A percentile compares a stretch with the other conserved stretches of the same genome.
These are phyloP conservation scores for Gossypium sturtianum DNA, from an alignment of 345 rosid genomes.

Conservation along the genomic window DNA sequence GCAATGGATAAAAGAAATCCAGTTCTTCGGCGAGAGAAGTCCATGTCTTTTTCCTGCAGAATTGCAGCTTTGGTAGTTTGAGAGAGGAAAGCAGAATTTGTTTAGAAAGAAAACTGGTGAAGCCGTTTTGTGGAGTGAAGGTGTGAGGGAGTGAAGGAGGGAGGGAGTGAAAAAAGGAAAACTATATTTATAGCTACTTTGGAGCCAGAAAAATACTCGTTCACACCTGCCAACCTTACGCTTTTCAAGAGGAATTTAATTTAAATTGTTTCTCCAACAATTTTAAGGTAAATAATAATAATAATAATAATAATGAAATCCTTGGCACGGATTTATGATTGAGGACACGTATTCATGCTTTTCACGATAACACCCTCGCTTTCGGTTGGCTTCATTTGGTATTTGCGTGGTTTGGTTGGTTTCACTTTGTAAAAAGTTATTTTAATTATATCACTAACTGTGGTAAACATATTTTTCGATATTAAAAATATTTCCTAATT, in stretches of 20 bases:
- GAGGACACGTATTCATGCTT: background rate
- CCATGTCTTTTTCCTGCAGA: slow-evolving; percentile 12
- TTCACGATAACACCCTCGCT: slow-evolving; percentile 36
- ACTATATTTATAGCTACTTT: slow-evolving; percentile 32
- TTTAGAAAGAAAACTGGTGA: background rate
- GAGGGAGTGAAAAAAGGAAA: background rate
- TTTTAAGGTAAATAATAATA: background rate
- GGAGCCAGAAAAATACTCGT: background rate
- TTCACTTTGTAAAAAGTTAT: background rate
- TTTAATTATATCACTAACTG: background rate
- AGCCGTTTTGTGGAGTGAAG: slow-evolving; percentile 4
- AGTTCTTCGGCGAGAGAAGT: slow-evolving; percentile 10
- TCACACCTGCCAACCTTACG: slow-evolving; percentile 9
- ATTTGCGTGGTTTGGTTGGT: background rate
- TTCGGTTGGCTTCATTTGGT: slow-evolving; percentile 20
- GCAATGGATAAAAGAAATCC: slow-evolving; percentile 19
- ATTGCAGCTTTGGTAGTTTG: background rate
- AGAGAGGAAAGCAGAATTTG: background rate
- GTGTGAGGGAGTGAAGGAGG: background rate
- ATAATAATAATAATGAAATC: too few species aligned
- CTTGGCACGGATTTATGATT: background rate
- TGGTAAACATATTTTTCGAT: too few species aligned
- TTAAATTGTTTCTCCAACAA: background rate
- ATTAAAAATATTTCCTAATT: too few species aligned
- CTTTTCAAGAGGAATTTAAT: background rate